These are phyloP conservation scores for Santalum album DNA, from an alignment of 164 flowering plant genomes.

Conservation along the genomic window DNA sequence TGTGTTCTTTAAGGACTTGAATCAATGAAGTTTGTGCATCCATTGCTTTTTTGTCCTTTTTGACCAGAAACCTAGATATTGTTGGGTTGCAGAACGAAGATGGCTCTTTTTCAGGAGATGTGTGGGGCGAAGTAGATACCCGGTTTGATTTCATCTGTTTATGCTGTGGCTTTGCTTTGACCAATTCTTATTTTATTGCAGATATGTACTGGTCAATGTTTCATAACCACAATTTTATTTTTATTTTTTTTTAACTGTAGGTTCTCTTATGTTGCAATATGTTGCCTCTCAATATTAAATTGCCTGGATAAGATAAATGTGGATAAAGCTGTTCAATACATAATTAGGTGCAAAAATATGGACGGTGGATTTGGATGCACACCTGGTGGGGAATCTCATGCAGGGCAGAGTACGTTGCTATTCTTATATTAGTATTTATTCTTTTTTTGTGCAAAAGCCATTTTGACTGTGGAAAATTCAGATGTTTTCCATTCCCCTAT, in stretches of 20 bases:
- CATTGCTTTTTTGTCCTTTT: too few species aligned
- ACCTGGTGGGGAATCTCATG: constrained; percentile 94
- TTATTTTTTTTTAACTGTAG: constrained; percentile 20
- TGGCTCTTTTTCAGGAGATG: constrained; percentile 94
- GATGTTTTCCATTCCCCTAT: too few species aligned
- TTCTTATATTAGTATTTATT: not conserved
- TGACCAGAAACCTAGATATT: constrained; percentile 34
- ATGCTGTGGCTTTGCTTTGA: too few species aligned
- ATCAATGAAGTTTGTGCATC: too few species aligned
- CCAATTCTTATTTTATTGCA: too few species aligned
- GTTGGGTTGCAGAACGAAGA: constrained; percentile 77
- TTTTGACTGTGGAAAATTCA: too few species aligned
- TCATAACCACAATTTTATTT: not conserved
- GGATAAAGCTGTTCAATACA: constrained; percentile 74
- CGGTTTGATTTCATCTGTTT: constrained; percentile 27
- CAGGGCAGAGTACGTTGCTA: constrained; percentile 75
- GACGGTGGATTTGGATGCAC: constrained; percentile 98
- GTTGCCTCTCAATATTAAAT: constrained; percentile 59
- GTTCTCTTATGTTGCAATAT: constrained; percentile 80
- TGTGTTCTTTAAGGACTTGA: too few species aligned
- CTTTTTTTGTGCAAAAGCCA: too few species aligned
- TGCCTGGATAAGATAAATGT: constrained; percentile 69
- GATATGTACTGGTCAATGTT: not conserved
- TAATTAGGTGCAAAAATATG: constrained; percentile 82
- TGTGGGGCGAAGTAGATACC: constrained; percentile 94